These are phyloP conservation scores for Clarireedia monteithiana DNA, from an alignment of 2,329 filamentous ascomycete species.

Conservation along the genomic window DNA sequence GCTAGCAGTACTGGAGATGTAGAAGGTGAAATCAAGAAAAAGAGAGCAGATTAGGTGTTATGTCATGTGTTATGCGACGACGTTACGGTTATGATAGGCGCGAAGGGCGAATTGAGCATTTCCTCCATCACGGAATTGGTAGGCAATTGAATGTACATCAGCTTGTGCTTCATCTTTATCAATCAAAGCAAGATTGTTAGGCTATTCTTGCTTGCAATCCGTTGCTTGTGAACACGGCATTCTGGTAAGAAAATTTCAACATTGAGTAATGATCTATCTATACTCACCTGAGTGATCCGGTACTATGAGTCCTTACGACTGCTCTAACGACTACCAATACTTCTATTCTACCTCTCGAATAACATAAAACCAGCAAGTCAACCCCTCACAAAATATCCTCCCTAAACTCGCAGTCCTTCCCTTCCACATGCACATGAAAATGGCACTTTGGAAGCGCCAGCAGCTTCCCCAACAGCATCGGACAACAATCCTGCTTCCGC, in stretches of 20 bases:
- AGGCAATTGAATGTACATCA: constrained; percentile 2
- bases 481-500: not conserved
- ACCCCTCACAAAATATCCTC: not conserved
- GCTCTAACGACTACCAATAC: not conserved
- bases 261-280: not conserved
- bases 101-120: not conserved
- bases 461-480: not conserved
- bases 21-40: constrained; percentile 24
- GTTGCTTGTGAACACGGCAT: not conserved
- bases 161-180: not conserved
- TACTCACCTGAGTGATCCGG: not conserved
- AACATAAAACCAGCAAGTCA: not conserved
- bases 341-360: not conserved
- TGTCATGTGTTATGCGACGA: constrained; percentile 19
- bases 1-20: constrained; percentile 28
- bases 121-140: not conserved
- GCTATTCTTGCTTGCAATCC: not conserved
- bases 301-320: not conserved
- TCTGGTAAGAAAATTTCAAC: not conserved
- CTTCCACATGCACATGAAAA: not conserved
- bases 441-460: not conserved
- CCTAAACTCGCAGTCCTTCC: not conserved
- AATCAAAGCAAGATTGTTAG: not conserved
- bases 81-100: constrained; percentile 3
- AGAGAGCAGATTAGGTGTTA: constrained; percentile 25